phyloP scores from a whole-genome alignment of 306 rosid genomes.

The Boehmeria nivea region DNA sequence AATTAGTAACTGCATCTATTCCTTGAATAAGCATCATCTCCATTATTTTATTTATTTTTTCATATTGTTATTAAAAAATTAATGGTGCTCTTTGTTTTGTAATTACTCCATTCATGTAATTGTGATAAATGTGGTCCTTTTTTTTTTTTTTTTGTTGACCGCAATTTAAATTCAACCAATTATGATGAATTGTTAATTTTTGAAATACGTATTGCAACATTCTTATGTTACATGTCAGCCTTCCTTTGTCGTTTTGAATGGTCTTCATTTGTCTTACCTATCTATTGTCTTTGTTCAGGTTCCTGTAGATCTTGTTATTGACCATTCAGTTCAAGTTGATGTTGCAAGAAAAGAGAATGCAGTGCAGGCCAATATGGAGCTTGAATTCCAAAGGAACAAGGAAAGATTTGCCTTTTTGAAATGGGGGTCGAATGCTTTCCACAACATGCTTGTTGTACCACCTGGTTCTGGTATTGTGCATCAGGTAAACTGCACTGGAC shows the following conservation, averaged over 20 bases:
- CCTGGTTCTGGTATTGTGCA: constrained; percentile 96
- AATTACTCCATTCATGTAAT: too few relatives aligned
- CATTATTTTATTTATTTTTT: too few relatives aligned
- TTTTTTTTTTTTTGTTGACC: too few relatives aligned
- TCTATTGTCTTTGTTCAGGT: constrained; percentile 41
- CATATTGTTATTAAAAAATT: too few relatives aligned
- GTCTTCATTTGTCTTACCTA: constrained; percentile 17
- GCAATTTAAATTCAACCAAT: background rate
- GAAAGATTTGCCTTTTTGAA: constrained; percentile 92
- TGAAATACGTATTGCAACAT: background rate
- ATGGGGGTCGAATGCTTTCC: constrained; percentile 93
- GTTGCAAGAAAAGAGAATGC: constrained; percentile 78
- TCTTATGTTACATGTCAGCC: background rate
- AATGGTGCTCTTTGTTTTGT: too few relatives aligned
- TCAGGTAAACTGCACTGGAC: constrained; percentile 54
- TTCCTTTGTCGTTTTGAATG: constrained; percentile 1
- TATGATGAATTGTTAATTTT: background rate
- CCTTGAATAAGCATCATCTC: too few relatives aligned
- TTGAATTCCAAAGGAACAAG: constrained; percentile 79
- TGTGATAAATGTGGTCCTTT: too few relatives aligned
- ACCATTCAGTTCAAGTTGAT: constrained; percentile 96
- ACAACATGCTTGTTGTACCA: constrained; percentile 89
- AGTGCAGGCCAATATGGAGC: constrained; percentile 88
- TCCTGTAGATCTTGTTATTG: constrained; percentile 92
- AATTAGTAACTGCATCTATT: too few relatives aligned